Base-by-base conservation (phyloP, 2,329 filamentous ascomycete species). In the Purpureocillium takamizusanense region DNA sequence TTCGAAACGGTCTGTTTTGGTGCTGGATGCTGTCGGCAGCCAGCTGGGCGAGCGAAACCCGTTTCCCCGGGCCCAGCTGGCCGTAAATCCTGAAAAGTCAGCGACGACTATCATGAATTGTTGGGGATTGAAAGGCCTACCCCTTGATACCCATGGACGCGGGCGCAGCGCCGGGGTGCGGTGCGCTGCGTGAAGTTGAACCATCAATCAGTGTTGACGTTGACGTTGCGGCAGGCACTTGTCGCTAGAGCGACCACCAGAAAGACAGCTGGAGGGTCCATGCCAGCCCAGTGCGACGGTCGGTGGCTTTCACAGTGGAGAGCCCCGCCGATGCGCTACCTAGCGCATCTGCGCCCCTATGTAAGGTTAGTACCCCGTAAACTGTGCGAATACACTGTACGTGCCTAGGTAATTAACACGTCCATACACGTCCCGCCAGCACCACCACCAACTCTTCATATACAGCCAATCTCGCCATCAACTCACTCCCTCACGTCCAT, bases 1-100 rank as follows among this genome's bases (percentile, higher is more conserved):
- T 71, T 31, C 89, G 82, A 31, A 97, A 68, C 0, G 89, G 89
- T 2, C 81, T 74, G 17, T 75, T 73, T 10, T 77, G 78, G 38
- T 72, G 62, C 51, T 87, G 77, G 46, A 94, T 76, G 49, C 86
- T 82, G 35, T 88, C 77, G 33, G 88, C 72, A 23, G 89, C 83
- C 36, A 97, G 73, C 54, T 86, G 94, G 27, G 85, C 78, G 9
- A 98, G 72, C 14, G 92, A 83, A 39, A 94, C 70, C 42, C 89
- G 77, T 53, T 83, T 72, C 39, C 88, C 87, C 8, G 80, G 66
- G 31, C 89, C 89, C 49, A 98, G 85, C 59, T 95, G 86, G 53
- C 83, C 83, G 63, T 95, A 92, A 38, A 98, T 86, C 13, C 90
- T 95, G 40, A 16, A 16, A 35, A 29, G 38, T 51, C 31, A 51